These are phyloP conservation scores for Wickerhamomyces mucosus DNA, from an alignment of 805 yeast genomes.

Conservation along the genomic window DNA sequence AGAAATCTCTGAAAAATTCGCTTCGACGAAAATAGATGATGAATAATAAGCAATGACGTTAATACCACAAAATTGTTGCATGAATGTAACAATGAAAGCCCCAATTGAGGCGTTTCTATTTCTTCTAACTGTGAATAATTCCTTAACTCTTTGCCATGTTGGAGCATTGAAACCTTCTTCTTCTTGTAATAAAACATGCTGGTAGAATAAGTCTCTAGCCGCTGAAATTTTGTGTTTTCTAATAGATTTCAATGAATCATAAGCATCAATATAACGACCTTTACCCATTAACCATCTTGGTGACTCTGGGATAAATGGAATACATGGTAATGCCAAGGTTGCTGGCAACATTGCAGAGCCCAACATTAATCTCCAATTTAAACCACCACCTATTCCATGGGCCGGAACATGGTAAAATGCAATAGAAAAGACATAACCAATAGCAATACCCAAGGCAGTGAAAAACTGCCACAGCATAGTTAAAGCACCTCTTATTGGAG, in stretches of 20 bases:
- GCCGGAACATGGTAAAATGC: conserved; percentile 44
- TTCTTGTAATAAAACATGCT: conserved; percentile 49
- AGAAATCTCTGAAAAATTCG: conserved; percentile 48
- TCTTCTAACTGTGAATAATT: conserved; percentile 59
- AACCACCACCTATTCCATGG: conserved; percentile 21
- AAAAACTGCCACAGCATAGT: conserved; percentile 67
- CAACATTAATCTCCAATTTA: conserved; percentile 59
- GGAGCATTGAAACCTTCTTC: conserved; percentile 40
- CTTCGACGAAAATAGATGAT: conserved; percentile 56
- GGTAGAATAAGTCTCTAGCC: conserved; percentile 59
- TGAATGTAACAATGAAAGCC: conserved; percentile 70
- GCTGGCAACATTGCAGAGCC: conserved; percentile 60
- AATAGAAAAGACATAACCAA: conserved; percentile 53
- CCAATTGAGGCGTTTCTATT: conserved; percentile 73
- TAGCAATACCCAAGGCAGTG: conserved; percentile 63
- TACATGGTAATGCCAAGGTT: conserved; percentile 41
- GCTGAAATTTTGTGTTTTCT: conserved; percentile 43
- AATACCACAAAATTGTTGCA: conserved; percentile 85
- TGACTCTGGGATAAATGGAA: conserved; percentile 58
- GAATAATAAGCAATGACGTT: conserved; percentile 80
- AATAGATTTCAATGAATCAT: conserved; percentile 34
- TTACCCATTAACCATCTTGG: conserved; percentile 70
- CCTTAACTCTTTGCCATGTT: conserved; percentile 34
- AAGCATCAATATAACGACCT: conserved; percentile 49
- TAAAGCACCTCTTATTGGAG: conserved; percentile 47